These are phyloP conservation scores for Mollisia scopiformis DNA, from an alignment of 2,329 filamentous ascomycete genomes.

Conservation along the genomic window DNA sequence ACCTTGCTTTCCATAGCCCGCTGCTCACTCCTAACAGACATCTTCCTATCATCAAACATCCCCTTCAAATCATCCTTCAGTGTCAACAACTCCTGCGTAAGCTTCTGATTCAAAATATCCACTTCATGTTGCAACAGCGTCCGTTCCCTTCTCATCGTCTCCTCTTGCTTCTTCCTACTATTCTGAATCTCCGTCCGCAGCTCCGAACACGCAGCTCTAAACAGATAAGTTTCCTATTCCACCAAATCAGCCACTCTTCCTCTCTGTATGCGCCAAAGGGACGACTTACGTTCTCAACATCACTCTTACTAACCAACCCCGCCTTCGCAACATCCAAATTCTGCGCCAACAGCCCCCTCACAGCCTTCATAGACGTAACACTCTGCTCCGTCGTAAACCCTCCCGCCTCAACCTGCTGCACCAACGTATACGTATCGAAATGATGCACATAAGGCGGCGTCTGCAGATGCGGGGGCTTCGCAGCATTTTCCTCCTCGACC, in stretches of 20 bases:
- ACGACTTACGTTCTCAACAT: conserved; percentile 75
- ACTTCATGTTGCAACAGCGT: conserved; percentile 90
- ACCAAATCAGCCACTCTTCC: background rate
- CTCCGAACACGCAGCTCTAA: conserved; percentile 91
- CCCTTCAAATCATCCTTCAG: conserved; percentile 92
- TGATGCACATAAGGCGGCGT: conserved; percentile 88
- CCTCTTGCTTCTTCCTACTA: conserved; percentile 74
- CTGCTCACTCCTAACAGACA: conserved; percentile 88
- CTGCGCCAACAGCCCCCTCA: conserved; percentile 73
- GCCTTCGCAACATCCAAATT: conserved; percentile 82
- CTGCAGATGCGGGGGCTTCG: conserved; percentile 67
- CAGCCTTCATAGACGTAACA: conserved; percentile 88
- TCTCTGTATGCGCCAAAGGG: background rate
- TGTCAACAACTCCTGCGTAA: conserved; percentile 80
- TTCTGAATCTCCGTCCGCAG: conserved; percentile 85
- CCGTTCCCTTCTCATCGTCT: conserved; percentile 80
- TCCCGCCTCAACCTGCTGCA: conserved; percentile 73
- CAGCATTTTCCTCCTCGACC: conserved; percentile 39
- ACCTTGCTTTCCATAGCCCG: conserved; percentile 80
- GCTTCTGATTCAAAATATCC: conserved; percentile 85
- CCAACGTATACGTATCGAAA: conserved; percentile 92
- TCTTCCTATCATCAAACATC: conserved; percentile 94
- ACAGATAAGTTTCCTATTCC: conserved; percentile 79
- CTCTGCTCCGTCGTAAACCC: conserved; percentile 77
- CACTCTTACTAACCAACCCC: conserved; percentile 83